Base-by-base conservation (phyloP, 306 rosid species). In the Dicorynia guianensis region DNA sequence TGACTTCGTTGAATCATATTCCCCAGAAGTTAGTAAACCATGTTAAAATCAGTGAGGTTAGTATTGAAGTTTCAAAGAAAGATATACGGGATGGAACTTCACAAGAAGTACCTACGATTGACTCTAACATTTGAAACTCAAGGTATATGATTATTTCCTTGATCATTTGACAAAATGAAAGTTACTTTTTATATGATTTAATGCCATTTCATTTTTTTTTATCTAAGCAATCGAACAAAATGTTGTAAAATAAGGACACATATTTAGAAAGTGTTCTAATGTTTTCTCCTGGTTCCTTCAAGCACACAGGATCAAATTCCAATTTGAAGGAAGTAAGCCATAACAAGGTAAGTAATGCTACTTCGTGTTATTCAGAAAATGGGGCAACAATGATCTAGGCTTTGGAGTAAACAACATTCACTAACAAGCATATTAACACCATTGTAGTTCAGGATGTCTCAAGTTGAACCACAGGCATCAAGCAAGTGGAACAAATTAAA, bases 251-350 rank as follows among this genome's bases (percentile, higher is more conserved):
- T 39, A 42, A 39, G 74, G 60, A 49, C 42, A 13, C 18, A 13
- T 17, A 14, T 57, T 42, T 55, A 71, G 7, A 15, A 25, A 42
- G 42, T 57, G 15, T 2, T 67, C 11, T 42, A 19, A 61, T 36
- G 78, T 40, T 11, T 49, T 63, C 68, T 73, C 19, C 30, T 25
- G 1, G 57, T 33, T 54, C 19, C 8, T 81, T 69, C 90, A 90
- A 97, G 81, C 87, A 19, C 33, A 72, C 81, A 8, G 80, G 81
- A 81, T 66, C 81, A 47, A 84, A 81, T 86, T 80, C 83, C 17
- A 80, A 62, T 66, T 33, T 58, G 8, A 89, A 81, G 79, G 99
- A 92, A 62, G 86, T 77, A 59, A 81, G 82, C 81, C 86, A 76
- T 54, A 89, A 78, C 82, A 89, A 83, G 83, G 75, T 56, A 58